Conservation (phyloP, 2,329 filamentous ascomycete species). For the Pseudonectria buxi region DNA sequence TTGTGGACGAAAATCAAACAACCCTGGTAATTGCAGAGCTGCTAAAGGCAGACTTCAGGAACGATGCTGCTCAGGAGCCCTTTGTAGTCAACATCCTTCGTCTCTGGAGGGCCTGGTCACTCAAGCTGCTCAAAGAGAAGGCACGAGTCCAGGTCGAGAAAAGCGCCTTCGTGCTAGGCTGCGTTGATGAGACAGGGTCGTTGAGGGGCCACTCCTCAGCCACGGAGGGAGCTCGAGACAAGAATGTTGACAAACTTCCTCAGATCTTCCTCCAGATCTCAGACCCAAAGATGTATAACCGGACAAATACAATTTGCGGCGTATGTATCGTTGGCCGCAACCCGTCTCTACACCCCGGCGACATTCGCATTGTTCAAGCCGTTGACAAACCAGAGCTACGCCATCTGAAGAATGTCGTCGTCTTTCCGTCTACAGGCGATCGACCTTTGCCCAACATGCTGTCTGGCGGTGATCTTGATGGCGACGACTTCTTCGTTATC, state of each 20-base stretch:
- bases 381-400: slow-evolving; percentile 66
- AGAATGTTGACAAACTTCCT: slow-evolving; percentile 53
- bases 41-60: slow-evolving; percentile 74
- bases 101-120: slow-evolving; percentile 82
- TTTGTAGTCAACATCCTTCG: slow-evolving; percentile 74
- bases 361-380: slow-evolving; percentile 80
- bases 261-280: slow-evolving; percentile 87
- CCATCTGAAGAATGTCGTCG: slow-evolving; percentile 78
- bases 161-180: slow-evolving; percentile 82
- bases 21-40: slow-evolving; percentile 69
- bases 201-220: slow-evolving; percentile 63
- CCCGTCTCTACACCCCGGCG: slow-evolving; percentile 87
- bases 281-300: slow-evolving; percentile 42
- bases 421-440: slow-evolving; percentile 78
- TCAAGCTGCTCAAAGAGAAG: slow-evolving; percentile 89
- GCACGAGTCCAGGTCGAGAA: slow-evolving; percentile 75
- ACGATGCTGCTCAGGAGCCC: slow-evolving; percentile 55
- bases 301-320: slow-evolving; percentile 63
- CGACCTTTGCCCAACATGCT: slow-evolving; percentile 87
- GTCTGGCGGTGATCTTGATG: slow-evolving; percentile 90
- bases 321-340: slow-evolving; percentile 83
- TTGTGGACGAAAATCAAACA: slow-evolving; percentile 78
- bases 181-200: slow-evolving; percentile 74
- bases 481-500: slow-evolving; percentile 90
- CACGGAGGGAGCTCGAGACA: slow-evolving; percentile 32